These are phyloP conservation scores for Leccinum subgranulosum DNA, from an alignment of 768 basidiomycete species.

Conservation along the genomic window DNA sequence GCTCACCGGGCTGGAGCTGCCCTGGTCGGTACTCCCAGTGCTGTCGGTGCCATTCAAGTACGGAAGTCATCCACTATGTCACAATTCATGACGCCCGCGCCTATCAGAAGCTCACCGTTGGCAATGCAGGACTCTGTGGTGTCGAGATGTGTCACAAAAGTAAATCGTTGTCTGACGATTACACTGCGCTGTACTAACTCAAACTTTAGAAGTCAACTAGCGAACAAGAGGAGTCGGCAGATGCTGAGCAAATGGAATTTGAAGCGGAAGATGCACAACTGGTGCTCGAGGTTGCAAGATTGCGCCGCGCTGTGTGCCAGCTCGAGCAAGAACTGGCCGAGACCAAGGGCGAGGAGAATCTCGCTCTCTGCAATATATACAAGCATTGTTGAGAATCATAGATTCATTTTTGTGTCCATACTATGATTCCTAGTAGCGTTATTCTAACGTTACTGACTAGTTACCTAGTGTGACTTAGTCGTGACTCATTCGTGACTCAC, in stretches of 20 bases:
- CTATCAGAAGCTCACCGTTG: neutral
- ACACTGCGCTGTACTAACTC: no score
- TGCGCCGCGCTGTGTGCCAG: neutral
- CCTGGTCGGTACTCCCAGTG: neutral
- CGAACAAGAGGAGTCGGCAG: neutral
- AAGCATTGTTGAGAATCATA: no score
- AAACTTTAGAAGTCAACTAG: no score
- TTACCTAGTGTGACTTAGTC: no score
- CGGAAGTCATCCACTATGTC: neutral
- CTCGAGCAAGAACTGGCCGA: slow-evolving; percentile 1
- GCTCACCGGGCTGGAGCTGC: neutral
- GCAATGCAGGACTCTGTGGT: neutral
- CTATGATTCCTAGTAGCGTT: no score
- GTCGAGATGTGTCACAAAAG: neutral
- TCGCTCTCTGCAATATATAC: neutral
- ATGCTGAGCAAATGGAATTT: neutral
- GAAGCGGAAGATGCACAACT: neutral
- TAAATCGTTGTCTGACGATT: neutral
- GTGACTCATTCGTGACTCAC: no score
- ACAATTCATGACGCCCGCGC: neutral
- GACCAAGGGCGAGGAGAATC: neutral
- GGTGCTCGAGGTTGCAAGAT: neutral
- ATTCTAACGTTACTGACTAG: no score
- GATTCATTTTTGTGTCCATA: no score
- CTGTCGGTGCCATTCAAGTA: neutral